phyloP scores from a whole-genome alignment of 495 filamentous ascomycete genomes.

The Podospora conica region DNA sequence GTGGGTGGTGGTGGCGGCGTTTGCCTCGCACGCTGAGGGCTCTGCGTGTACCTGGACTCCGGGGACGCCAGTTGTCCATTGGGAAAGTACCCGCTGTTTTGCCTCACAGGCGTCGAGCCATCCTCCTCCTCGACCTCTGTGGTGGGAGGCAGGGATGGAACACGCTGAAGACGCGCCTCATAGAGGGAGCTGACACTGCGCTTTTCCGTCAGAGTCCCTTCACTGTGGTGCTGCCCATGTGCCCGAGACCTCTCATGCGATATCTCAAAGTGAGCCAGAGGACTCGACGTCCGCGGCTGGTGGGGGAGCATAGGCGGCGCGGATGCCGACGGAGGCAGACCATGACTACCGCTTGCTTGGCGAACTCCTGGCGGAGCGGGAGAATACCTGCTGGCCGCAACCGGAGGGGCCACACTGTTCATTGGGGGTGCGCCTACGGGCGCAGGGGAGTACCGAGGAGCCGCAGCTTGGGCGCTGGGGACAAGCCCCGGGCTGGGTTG shows the following conservation, averaged over 20 bases:
- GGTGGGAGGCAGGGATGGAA: constrained; percentile 46
- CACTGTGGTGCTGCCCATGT: constrained; percentile 26
- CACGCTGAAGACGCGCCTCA: constrained; percentile 39
- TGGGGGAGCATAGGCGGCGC: constrained; percentile 54
- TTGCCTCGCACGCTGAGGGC: constrained; percentile 20
- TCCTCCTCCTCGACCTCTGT: constrained; percentile 49
- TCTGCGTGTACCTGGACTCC: constrained; percentile 28
- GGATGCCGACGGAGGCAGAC: constrained; percentile 31
- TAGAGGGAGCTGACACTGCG: constrained; percentile 43
- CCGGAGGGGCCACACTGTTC: constrained; percentile 32
- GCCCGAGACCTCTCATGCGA: constrained; percentile 37
- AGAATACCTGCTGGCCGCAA: constrained; percentile 45
- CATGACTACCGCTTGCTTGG: constrained; percentile 35
- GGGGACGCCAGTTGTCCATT: constrained; percentile 21
- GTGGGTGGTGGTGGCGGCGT: constrained; percentile 44
- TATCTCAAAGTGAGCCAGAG: constrained; percentile 61
- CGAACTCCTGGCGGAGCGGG: constrained; percentile 42
- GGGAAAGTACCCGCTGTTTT: constrained; percentile 11
- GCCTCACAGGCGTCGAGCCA: constrained; percentile 21
- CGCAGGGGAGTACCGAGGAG: constrained; percentile 56
- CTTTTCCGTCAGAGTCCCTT: constrained; percentile 32
- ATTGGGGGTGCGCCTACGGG: constrained; percentile 39
- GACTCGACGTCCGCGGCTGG: constrained; percentile 80
- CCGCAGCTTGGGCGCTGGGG: constrained; percentile 37
- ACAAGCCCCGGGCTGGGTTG: constrained; percentile 34